Evolutionary conservation across 2,329 filamentous ascomycete genomes (phyloP), one percentile per base, ranked within the genome.

Genomic region (Alternaria arbusti): DNA sequence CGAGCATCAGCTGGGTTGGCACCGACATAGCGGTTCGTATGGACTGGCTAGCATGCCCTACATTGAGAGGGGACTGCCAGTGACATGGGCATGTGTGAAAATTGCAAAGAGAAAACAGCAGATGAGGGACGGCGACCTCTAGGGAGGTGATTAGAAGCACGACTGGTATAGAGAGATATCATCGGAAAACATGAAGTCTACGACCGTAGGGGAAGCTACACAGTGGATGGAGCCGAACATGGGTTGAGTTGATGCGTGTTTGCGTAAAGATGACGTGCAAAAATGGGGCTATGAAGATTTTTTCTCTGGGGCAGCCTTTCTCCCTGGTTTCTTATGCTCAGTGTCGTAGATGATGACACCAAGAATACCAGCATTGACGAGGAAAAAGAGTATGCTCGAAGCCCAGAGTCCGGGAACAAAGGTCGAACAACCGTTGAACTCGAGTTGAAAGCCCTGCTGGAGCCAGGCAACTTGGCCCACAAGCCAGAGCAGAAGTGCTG

Each of bases 331-430:
- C 10, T 40, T 63, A 20, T 54, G 50, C 23, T 64, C 74, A 6
- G 72, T 71, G 79, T 98, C 96, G 2, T 78, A 77, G 7, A 97
- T 86, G 46, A 98, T 89, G 50, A 96, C 83, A 0, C 92, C 92
- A 43, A 99, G 78, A 58, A 98, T 92, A 89, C 93, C 96, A 70
- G 89, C 90, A 78, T 99, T 98, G 15, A 94, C 87, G 2, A 89
- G 78, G 77, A 97, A 98, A 82, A 99, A 98, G 0, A 82, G 82
- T 13, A 97, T 79, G 0, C 92, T 91, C 0, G 93, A 86, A 0
- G 87, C 67, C 88, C 93, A 98, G 1, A 99, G 82, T 0, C 94
- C 94, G 0, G 94, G 94, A 10, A 93, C 86, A 76, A 97, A 99
- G 0, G 91, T 94, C 65, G 93, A 95, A 22, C 84, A 74, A 0